phyloP scores from a whole-genome alignment of 2,329 filamentous ascomycete species.

The Penicillium sp. region DNA sequence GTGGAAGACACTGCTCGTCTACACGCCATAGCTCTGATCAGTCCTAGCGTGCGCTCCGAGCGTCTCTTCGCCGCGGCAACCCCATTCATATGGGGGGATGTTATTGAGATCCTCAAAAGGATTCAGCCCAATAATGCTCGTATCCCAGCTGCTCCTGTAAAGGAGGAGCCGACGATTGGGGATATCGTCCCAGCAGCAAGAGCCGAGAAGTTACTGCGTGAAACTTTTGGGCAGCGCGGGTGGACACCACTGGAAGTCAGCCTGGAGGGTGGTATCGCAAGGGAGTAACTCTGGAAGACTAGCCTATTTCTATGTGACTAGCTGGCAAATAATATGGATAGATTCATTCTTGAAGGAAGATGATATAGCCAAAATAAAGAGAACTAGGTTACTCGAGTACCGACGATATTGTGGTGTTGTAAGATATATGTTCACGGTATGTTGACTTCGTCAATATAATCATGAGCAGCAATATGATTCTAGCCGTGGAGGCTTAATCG shows the following conservation, averaged over 20 bases:
- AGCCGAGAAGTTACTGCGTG: not conserved
- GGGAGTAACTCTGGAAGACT: not conserved
- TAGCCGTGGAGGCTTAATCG: too few species aligned
- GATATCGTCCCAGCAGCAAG: slow-evolving; percentile 16
- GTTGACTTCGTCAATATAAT: too few species aligned
- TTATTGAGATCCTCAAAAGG: slow-evolving; percentile 36
- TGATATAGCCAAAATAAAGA: too few species aligned
- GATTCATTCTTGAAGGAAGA: too few species aligned
- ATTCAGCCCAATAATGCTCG: slow-evolving; percentile 40
- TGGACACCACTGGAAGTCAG: not conserved
- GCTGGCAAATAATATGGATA: too few species aligned
- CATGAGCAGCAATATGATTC: too few species aligned
- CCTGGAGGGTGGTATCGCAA: not conserved
- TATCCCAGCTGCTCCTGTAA: slow-evolving; percentile 19
- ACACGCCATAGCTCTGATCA: slow-evolving; percentile 52
- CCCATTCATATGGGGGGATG: slow-evolving; percentile 46
- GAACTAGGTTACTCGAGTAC: too few species aligned
- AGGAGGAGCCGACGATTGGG: slow-evolving; percentile 20
- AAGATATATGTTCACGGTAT: too few species aligned
- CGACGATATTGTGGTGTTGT: too few species aligned
- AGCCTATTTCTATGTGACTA: too few species aligned
- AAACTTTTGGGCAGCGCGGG: not conserved
- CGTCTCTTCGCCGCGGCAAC: slow-evolving; percentile 55
- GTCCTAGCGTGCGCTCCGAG: slow-evolving; percentile 46
- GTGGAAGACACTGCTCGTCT: slow-evolving; percentile 51